Evolutionary conservation across 495 filamentous ascomycete genomes (phyloP).

Genomic region (Xylaria grammica): DNA sequence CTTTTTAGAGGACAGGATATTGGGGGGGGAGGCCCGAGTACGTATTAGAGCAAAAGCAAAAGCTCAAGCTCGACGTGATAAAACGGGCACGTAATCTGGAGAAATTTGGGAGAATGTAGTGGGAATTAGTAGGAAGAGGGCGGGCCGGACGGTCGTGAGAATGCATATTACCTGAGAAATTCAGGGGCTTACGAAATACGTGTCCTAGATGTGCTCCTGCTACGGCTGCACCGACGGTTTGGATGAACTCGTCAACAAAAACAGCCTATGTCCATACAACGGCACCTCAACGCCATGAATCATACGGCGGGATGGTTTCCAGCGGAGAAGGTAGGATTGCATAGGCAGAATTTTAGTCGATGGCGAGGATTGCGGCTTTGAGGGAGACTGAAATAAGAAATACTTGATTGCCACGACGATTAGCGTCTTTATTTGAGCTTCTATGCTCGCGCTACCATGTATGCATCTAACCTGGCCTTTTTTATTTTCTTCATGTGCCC

Average conservation of each 20-base stretch:
- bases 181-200: neutral
- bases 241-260: slow-evolving; percentile 16
- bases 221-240: slow-evolving; percentile 18
- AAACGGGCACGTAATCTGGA: no score
- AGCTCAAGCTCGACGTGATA: no score
- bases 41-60: no score
- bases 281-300: neutral
- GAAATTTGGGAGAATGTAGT: no score
- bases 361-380: neutral
- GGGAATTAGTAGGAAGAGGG: no score
- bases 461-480: no score
- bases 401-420: neutral
- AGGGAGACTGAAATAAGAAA: neutral
- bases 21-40: no score
- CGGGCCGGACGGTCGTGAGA: no score
- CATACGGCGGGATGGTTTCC: neutral
- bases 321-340: neutral
- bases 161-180: neutral
- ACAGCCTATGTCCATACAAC: slow-evolving; percentile 16
- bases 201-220: slow-evolving; percentile 14
- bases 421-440: neutral
- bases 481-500: neutral
- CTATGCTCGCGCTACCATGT: neutral
- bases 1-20: no score
- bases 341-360: neutral